These are phyloP conservation scores for Lentinus polychrous DNA, from an alignment of 1,284 basidiomycete species.

Conservation along the genomic window DNA sequence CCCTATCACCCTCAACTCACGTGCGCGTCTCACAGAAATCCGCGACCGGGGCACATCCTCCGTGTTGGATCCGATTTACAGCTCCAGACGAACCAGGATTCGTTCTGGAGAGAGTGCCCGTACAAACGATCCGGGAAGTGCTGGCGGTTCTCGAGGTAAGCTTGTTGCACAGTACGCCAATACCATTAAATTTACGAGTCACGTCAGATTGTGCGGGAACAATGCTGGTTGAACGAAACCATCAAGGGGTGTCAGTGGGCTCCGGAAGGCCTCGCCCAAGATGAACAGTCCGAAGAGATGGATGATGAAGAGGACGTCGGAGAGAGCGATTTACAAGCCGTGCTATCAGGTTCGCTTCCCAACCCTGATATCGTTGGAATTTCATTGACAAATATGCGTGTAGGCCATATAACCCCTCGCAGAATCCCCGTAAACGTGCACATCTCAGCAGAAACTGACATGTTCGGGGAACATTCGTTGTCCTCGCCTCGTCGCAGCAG, in stretches of 20 bases:
- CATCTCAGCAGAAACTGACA: conserved; percentile 34
- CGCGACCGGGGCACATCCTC: conserved; percentile 55
- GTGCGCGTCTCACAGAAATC: conserved; percentile 39
- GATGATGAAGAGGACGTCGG: conserved; percentile 30
- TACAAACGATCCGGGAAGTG: conserved; percentile 61
- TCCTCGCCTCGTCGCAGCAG: conserved; percentile 29
- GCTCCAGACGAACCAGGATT: conserved; percentile 69
- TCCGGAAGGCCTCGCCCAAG: conserved; percentile 34
- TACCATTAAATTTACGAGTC: background rate
- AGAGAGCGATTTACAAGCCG: conserved; percentile 48
- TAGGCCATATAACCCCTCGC: conserved; percentile 40
- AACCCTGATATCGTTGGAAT: background rate
- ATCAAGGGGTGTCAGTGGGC: conserved; percentile 52
- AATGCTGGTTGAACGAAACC: conserved; percentile 73
- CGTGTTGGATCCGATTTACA: conserved; percentile 56
- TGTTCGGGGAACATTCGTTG: conserved; percentile 26
- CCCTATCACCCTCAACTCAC: conserved; percentile 5
- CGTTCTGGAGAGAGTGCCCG: conserved; percentile 57
- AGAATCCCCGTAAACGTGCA: conserved; percentile 59
- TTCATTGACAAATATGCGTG: too few species aligned
- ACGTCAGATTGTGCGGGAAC: conserved; percentile 66
- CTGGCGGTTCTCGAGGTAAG: conserved; percentile 65
- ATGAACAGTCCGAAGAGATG: conserved; percentile 5
- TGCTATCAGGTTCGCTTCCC: conserved; percentile 44
- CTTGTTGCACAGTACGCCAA: background rate